Conservation (phyloP, 179 eudicot genomes). For the Spinacia oleracea region DNA sequence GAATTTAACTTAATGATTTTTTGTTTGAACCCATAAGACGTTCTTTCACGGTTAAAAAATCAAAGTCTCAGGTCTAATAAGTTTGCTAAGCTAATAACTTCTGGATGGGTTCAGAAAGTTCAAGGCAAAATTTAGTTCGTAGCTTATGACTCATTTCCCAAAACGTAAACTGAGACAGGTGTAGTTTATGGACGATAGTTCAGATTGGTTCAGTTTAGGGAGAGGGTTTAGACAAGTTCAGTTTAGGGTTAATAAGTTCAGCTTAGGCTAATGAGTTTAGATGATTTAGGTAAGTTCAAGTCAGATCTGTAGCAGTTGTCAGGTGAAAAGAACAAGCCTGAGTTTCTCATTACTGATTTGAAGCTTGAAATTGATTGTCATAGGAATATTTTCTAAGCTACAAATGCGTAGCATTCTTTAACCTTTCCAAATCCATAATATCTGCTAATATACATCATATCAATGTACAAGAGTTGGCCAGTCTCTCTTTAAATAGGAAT, state of each 20-base stretch:
- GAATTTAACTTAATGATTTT: background rate
- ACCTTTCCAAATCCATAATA: background rate
- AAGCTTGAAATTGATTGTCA: background rate
- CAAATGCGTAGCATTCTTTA: background rate
- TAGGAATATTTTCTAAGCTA: background rate
- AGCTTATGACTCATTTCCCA: background rate
- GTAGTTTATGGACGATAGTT: background rate
- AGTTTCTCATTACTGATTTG: background rate
- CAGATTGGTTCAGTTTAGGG: background rate
- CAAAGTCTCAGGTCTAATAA: background rate
- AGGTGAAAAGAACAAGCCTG: background rate
- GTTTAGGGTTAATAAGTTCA: background rate
- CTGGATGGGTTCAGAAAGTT: background rate
- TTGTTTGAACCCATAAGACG: background rate
- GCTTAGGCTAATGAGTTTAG: background rate
- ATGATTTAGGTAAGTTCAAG: background rate
- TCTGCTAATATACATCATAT: background rate
- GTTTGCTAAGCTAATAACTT: no score
- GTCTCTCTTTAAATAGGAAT: background rate
- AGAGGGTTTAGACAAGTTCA: background rate
- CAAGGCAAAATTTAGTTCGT: background rate
- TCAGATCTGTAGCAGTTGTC: background rate
- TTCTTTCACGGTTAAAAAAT: background rate
- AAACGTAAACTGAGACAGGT: background rate
- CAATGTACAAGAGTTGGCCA: background rate